A percentile compares a stretch with the other conserved stretches of the same genome.
Conservation (phyloP, 2,329 filamentous ascomycete genomes). For the Cercospora canescens region DNA sequence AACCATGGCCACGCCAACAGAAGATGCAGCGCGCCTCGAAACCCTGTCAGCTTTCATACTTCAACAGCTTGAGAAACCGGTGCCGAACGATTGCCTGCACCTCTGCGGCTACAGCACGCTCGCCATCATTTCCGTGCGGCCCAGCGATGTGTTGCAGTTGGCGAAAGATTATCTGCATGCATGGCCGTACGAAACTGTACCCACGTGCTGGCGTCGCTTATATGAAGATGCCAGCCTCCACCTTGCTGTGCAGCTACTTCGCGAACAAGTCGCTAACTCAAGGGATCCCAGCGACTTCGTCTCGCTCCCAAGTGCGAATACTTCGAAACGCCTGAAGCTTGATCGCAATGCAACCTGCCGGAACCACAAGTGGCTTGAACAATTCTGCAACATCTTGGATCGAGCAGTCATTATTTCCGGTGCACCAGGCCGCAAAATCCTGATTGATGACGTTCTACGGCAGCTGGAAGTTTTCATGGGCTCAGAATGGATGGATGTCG, state of each 20-base stretch:
- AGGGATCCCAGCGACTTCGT: background rate
- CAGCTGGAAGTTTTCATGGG: slow-evolving; percentile 44
- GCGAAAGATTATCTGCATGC: slow-evolving; percentile 69
- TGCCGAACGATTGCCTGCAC: slow-evolving; percentile 35
- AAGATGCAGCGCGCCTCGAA: background rate
- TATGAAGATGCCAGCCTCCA: slow-evolving; percentile 72
- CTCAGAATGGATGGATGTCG: background rate
- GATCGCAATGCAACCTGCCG: background rate
- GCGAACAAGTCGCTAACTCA: background rate
- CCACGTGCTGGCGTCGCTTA: slow-evolving; percentile 66
- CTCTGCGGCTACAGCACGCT: slow-evolving; percentile 45
- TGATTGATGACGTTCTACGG: slow-evolving; percentile 52
- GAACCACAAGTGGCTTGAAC: slow-evolving; percentile 4
- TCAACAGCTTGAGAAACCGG: slow-evolving; percentile 13
- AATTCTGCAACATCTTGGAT: slow-evolving; percentile 68
- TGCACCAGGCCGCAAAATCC: slow-evolving; percentile 55
- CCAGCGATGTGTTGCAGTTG: slow-evolving; percentile 57
- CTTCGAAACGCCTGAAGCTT: background rate
- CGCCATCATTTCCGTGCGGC: slow-evolving; percentile 37
- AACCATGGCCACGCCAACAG: slow-evolving; percentile 2
- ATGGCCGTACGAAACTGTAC: slow-evolving; percentile 67
- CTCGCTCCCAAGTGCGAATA: background rate
- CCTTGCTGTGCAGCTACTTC: slow-evolving; percentile 48
- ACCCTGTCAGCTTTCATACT: slow-evolving; percentile 1
- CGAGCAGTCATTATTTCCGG: slow-evolving; percentile 75